phyloP scores from a whole-genome alignment of 805 yeast species.

The Metschnikowia gruessii region DNA sequence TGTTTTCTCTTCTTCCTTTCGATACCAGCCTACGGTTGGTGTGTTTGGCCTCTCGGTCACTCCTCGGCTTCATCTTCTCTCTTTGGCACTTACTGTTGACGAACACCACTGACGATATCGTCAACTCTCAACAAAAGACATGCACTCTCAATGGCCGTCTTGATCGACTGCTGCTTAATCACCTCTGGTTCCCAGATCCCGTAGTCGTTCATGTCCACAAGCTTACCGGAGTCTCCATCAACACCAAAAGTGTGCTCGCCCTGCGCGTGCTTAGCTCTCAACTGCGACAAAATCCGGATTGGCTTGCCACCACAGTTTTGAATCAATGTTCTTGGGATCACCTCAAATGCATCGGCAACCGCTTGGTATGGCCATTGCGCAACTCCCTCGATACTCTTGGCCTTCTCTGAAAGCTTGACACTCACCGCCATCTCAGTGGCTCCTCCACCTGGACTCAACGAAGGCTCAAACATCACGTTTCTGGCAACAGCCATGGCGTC shows the following conservation, averaged over 20 bases:
- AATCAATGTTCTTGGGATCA: conserved; percentile 93
- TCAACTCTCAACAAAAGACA: conserved; percentile 92
- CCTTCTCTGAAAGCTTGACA: conserved; percentile 82
- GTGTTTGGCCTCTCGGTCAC: too few species aligned
- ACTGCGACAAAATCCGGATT: conserved; percentile 79
- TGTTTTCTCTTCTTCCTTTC: background rate
- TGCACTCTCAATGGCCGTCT: conserved; percentile 98
- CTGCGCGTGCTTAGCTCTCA: conserved; percentile 95
- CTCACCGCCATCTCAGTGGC: conserved; percentile 99
- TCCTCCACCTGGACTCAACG: conserved; percentile 97
- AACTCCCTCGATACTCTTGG: conserved; percentile 89
- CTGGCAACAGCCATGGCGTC: conserved; percentile 98
- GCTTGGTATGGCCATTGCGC: conserved; percentile 99
- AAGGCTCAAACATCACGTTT: conserved; percentile 91
- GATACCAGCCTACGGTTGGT: too few species aligned
- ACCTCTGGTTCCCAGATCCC: conserved; percentile 99
- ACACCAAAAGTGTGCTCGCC: conserved; percentile 85
- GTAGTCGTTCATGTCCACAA: conserved; percentile 91
- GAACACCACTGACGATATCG: conserved; percentile 95
- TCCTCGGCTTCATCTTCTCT: too few species aligned
- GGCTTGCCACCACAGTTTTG: conserved; percentile 99
- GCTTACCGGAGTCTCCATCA: conserved; percentile 91
- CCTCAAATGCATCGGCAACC: conserved; percentile 98
- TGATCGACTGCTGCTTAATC: conserved; percentile 92
- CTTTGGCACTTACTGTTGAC: conserved; percentile 41